Evolutionary conservation across 768 basidiomycete species (phyloP), one percentile per base, ranked within the genome.

Genomic region (Trametes elegans): DNA sequence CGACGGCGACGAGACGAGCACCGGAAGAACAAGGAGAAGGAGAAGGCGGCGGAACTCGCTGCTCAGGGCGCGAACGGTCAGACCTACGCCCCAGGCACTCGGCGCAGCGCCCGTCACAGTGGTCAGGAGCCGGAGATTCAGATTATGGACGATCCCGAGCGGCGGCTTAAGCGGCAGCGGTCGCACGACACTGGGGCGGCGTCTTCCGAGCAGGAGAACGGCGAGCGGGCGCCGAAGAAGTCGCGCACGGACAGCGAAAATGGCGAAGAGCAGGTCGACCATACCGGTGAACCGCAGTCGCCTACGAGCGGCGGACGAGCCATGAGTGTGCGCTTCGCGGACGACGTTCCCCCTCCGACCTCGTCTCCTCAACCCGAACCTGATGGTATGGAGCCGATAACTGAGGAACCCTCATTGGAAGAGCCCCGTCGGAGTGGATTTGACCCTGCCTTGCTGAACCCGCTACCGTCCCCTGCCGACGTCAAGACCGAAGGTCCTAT

Each of bases 121-220:
- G 91, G 91, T 1, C 79, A 80, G 52, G 74, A 82, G 51, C 86
- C 84, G 3, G 90, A 93, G 64, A 71, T 88, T 31, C 61, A 76
- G 6, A 87, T 90, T 52, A 89, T 87, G 2, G 91, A 91, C 64
- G 49, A 66, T 40, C 86, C 87, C 14, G 91, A 93, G 70, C 79
- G 91, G 26, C 74, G 79, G 55, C 72, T 90, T 64, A 92, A 92
- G 75, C 71, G 90, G 57, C 81, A 84, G 62, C 79, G 90, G 6
- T 77, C 82, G 2, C 78, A 80, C 24, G 81, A 81, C 27, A 77
- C 77, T 26, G 76, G 73, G 21, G 78, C 76, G 13, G 81, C 67
- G 11, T 56, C 70, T 27, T 82, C 83, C 4, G 84, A 84, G 53
- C 80, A 74, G 32, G 87, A 84, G 57, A 70, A 71, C 19, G 70